Evolutionary conservation across 768 basidiomycete species (phyloP), one percentile per base, ranked within the genome.

Genomic region (Clitopilus passeckerianus): DNA sequence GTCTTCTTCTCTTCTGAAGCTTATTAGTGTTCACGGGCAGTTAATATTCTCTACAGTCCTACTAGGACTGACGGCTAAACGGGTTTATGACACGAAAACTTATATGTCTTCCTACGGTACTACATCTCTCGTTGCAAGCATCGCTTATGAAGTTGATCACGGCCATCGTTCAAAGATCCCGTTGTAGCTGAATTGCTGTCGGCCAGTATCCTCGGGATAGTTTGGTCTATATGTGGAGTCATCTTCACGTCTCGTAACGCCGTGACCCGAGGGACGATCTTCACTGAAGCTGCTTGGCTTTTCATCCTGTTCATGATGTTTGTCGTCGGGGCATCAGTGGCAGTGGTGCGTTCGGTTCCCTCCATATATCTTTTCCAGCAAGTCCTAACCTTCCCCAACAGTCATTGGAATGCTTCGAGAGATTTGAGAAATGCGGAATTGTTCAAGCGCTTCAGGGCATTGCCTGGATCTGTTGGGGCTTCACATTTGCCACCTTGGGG

Each of bases 151-250:
- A 30, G 27, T 30, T 22, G 46, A 50, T 23, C 46, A 18, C n/a
- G 5, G 22, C 5, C 16, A 5, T 22, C 6, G 10, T 16, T 37
- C 12, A 43, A 63, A 89, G 90, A 92, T 64, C 87, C 86, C 7
- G 79, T 90, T 53, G 80, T 89, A 24, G 85, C 79, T 1, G 90
- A 91, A 66, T 75, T 91, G 14, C 71, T 91, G 56, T 72, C 84
- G 24, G 81, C 87, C 5, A 79, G 84, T 1, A 67, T 88, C 34
- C 66, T 92, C 27, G 83, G 86, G 1, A 74, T 91, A 43, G 74
- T 83, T 0, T 91, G 87, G 86, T 78, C 81, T 8, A 69, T 75
- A 50, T 89, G 22, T n/a, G 46, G 46, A n/a, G 46, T 22, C 5
- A 10, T 50, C 46, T 10, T 50, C 16, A 18, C 46, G 4, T 50